phyloP scores from a whole-genome alignment of 1,284 basidiomycete genomes.

The Ustilago nuda region DNA sequence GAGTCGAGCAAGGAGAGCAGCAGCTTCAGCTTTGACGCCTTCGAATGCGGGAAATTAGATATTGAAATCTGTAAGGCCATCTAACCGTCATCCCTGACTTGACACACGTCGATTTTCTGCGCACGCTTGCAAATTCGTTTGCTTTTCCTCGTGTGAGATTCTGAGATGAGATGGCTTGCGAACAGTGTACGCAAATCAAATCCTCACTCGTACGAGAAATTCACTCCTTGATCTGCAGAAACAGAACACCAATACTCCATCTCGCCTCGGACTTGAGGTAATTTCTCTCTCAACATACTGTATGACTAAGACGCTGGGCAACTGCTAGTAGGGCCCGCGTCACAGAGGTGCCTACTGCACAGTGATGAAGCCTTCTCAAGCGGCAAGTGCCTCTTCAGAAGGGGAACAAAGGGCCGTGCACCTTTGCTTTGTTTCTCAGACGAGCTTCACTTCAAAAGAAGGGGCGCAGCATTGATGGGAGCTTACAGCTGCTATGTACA shows the following conservation, averaged over 20 bases:
- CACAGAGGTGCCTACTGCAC: not conserved
- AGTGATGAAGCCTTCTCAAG: not conserved
- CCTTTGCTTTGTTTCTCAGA: not conserved
- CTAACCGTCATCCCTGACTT: not conserved
- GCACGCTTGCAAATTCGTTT: conserved; percentile 10
- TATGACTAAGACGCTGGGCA: too few relatives aligned
- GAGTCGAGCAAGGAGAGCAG: not conserved
- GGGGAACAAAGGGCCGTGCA: not conserved
- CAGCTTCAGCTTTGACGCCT: not conserved
- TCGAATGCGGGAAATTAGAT: not conserved
- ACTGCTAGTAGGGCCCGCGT: not conserved
- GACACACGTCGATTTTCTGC: conserved; percentile 11
- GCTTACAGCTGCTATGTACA: not conserved
- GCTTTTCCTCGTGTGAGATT: conserved; percentile 32
- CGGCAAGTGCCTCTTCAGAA: not conserved
- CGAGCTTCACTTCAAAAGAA: not conserved
- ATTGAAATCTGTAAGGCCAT: not conserved
- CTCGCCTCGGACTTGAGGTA: too few relatives aligned
- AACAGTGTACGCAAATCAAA: not conserved
- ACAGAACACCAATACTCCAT: not conserved
- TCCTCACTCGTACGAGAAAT: not conserved
- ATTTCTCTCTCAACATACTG: too few relatives aligned
- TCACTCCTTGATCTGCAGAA: not conserved
- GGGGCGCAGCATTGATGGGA: not conserved
- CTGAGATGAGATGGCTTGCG: not conserved